Conservation (phyloP, 2,329 filamentous ascomycete species). For the Pseudogymnoascus sp. region DNA sequence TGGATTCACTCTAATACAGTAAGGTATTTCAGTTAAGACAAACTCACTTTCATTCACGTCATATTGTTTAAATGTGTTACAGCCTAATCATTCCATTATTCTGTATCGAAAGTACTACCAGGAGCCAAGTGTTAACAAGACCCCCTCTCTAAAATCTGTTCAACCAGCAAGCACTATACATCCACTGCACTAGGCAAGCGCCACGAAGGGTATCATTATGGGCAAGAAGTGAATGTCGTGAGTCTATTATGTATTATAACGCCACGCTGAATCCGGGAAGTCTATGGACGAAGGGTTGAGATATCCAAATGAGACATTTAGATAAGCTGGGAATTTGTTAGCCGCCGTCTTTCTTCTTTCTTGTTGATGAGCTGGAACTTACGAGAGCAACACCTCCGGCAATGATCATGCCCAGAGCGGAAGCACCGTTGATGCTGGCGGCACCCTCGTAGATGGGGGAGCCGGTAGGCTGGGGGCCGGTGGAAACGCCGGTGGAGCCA, state of each 20-base stretch:
- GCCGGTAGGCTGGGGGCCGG: slow-evolving; percentile 20
- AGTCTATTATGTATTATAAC: slow-evolving; percentile 10
- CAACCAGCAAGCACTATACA: slow-evolving; percentile 7
- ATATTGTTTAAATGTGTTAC: neutral
- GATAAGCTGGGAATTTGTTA: neutral
- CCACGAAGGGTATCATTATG: slow-evolving; percentile 8
- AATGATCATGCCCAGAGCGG: slow-evolving; percentile 27
- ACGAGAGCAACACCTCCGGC: slow-evolving; percentile 30
- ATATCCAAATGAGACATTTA: slow-evolving; percentile 9
- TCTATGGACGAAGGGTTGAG: slow-evolving; percentile 4
- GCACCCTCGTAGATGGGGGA: slow-evolving; percentile 27
- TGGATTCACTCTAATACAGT: neutral
- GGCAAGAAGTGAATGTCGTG: slow-evolving; percentile 8
- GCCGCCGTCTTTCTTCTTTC: neutral
- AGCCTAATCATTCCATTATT: neutral
- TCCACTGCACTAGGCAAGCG: slow-evolving; percentile 6
- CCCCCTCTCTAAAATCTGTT: neutral
- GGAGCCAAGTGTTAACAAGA: neutral
- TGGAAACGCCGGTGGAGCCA: slow-evolving; percentile 20
- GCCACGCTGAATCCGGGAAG: slow-evolving; percentile 8
- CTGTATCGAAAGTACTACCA: slow-evolving; percentile 5
- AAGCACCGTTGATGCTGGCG: slow-evolving; percentile 24
- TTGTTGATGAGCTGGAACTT: slow-evolving; percentile 12
- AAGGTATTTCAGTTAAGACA: neutral
- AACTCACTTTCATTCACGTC: neutral